Evolutionary conservation across 495 filamentous ascomycete species (phyloP).

Genomic region (Neurospora tetraspora): DNA sequence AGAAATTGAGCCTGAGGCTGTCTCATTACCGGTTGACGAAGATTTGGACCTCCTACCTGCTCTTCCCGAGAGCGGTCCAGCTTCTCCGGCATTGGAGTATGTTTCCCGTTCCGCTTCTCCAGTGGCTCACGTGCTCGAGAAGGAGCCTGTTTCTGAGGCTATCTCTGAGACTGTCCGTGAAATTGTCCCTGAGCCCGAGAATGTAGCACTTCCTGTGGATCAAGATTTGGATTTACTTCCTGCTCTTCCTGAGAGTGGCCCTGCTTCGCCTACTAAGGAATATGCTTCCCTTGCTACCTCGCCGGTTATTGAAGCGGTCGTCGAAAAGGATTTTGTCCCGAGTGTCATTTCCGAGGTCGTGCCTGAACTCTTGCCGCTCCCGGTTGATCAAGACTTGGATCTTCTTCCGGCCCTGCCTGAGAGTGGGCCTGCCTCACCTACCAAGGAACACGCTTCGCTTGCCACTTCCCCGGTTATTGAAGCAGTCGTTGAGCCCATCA

Average conservation of each 20-base stretch:
- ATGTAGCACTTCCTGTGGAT: neutral
- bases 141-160: neutral
- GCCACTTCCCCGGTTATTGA: neutral
- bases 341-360: no score
- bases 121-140: neutral
- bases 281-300: neutral
- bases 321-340: neutral
- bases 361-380: neutral
- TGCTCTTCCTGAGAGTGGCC: conserved; percentile 1
- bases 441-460: neutral
- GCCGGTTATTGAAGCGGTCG: neutral
- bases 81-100: neutral
- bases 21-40: neutral
- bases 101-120: neutral
- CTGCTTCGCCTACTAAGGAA: neutral
- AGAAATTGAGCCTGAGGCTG: neutral
- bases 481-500: neutral
- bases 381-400: neutral
- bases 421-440: neutral
- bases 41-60: neutral
- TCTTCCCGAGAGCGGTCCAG: conserved; percentile 1
- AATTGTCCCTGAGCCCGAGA: neutral
- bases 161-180: neutral
- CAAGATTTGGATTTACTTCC: neutral
- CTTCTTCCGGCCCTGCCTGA: neutral